These are phyloP conservation scores for Agrocybe chaxingu DNA, from an alignment of 768 basidiomycete species.

Conservation along the genomic window DNA sequence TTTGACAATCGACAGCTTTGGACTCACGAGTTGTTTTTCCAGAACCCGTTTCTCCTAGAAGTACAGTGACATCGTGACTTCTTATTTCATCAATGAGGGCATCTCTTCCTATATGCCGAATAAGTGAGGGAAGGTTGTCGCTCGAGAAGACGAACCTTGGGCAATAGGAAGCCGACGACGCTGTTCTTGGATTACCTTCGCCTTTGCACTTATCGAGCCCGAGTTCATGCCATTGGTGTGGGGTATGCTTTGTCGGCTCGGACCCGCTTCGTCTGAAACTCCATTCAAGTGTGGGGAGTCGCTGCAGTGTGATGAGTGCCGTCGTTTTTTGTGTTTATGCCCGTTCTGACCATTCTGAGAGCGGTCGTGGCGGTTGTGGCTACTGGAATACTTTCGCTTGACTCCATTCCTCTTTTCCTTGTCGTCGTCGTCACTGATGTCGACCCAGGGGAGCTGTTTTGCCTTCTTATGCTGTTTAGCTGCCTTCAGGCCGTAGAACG, in stretches of 20 bases:
- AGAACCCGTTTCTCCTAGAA: conserved; percentile 96
- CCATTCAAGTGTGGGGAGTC: conserved; percentile 11
- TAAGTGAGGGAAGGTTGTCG: background rate
- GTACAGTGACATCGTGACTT: conserved; percentile 79
- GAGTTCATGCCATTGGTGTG: conserved; percentile 20
- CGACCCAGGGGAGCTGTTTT: conserved; percentile 34
- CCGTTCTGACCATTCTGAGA: conserved; percentile 21
- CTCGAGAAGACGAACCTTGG: conserved; percentile 45
- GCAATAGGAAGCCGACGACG: conserved; percentile 75
- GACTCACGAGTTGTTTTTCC: conserved; percentile 97
- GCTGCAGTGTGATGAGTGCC: conserved; percentile 16
- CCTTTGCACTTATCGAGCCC: conserved; percentile 20
- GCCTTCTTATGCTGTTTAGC: conserved; percentile 22
- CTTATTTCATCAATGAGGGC: conserved; percentile 70
- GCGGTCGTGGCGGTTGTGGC: conserved; percentile 21
- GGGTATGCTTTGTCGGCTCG: conserved; percentile 10
- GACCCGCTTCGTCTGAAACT: conserved; percentile 9
- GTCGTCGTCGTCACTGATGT: conserved; percentile 38
- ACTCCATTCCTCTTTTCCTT: conserved; percentile 22
- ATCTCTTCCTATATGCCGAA: conserved; percentile 56
- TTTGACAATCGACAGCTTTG: background rate
- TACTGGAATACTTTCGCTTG: conserved; percentile 25
- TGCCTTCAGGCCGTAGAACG: conserved; percentile 20
- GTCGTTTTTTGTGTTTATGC: conserved; percentile 31
- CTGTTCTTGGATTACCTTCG: conserved; percentile 55